phyloP scores from a whole-genome alignment of 2,329 filamentous ascomycete species.

The Aspergillus bombycis region DNA sequence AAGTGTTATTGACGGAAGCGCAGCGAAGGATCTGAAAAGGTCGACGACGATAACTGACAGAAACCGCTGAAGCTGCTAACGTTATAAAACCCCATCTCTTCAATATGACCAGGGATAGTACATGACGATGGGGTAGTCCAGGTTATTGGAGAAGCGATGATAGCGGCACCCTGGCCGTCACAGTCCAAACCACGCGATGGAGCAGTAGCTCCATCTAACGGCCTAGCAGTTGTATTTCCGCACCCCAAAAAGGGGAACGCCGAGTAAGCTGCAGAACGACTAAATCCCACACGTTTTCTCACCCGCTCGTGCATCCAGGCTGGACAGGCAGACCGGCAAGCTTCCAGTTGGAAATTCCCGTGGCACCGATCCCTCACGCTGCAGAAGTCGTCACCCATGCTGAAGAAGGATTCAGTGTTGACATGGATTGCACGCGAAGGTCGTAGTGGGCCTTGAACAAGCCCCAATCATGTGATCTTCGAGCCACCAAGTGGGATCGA shows the following conservation, averaged over 20 bases:
- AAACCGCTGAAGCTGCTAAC: constrained; percentile 6
- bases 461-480: constrained; percentile 14
- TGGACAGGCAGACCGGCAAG: constrained; percentile 3
- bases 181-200: background rate
- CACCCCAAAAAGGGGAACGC: background rate
- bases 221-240: constrained; percentile 2
- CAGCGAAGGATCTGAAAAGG: background rate
- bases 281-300: background rate
- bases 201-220: constrained; percentile 5
- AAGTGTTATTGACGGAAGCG: constrained; percentile 1
- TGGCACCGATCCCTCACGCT: background rate
- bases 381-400: constrained; percentile 10
- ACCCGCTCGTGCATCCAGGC: constrained; percentile 1
- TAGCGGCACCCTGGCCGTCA: background rate
- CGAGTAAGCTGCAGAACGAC: constrained; percentile 5
- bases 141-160: constrained; percentile 1
- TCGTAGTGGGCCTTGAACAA: constrained; percentile 14
- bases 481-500: constrained; percentile 8
- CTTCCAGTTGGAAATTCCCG: constrained; percentile 13
- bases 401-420: background rate
- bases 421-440: background rate
- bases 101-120: background rate
- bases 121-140: background rate
- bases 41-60: background rate
- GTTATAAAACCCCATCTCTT: background rate